These are phyloP conservation scores for Medakamo hakoo DNA, from an alignment of 139 green algal genomes.

Conservation along the genomic window DNA sequence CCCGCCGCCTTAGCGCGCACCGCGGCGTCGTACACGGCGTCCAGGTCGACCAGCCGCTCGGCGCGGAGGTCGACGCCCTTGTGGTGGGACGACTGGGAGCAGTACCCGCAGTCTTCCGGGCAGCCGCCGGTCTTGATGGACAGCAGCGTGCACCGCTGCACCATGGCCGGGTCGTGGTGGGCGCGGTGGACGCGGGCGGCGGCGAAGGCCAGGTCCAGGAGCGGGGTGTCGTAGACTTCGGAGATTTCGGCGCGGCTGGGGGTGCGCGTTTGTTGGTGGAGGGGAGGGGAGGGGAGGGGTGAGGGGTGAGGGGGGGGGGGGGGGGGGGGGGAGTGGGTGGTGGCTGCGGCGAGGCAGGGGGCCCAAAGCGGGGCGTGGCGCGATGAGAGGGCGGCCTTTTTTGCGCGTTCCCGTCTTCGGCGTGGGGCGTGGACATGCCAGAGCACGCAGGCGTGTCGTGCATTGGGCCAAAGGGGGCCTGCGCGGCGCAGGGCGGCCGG, in stretches of 20 bases:
- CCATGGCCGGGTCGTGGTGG: constrained; percentile 78
- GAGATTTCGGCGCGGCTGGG: constrained; percentile 71
- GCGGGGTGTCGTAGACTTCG: constrained; percentile 69
- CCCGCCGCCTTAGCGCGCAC: constrained; percentile 71
- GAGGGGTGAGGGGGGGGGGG: background rate
- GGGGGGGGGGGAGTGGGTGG: no score
- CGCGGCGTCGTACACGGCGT: constrained; percentile 76
- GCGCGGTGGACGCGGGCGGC: constrained; percentile 75
- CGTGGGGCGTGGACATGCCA: no score
- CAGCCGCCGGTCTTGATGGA: constrained; percentile 97
- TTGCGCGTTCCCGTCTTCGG: no score
- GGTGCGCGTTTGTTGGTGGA: constrained; percentile 1
- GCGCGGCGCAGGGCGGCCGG: no score
- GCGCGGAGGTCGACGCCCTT: constrained; percentile 77
- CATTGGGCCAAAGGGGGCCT: no score
- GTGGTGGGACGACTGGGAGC: constrained; percentile 53
- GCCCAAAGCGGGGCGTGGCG: no score
- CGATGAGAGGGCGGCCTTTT: no score
- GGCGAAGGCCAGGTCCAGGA: constrained; percentile 83
- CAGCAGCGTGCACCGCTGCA: constrained; percentile 94
- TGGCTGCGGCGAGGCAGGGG: no score
- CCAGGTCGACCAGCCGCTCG: constrained; percentile 82
- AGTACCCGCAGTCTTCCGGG: constrained; percentile 96
- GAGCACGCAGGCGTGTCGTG: no score
- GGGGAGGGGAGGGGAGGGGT: background rate